These are phyloP conservation scores for Fusarium papillatum DNA, from an alignment of 2,329 filamentous ascomycete genomes.

Conservation along the genomic window DNA sequence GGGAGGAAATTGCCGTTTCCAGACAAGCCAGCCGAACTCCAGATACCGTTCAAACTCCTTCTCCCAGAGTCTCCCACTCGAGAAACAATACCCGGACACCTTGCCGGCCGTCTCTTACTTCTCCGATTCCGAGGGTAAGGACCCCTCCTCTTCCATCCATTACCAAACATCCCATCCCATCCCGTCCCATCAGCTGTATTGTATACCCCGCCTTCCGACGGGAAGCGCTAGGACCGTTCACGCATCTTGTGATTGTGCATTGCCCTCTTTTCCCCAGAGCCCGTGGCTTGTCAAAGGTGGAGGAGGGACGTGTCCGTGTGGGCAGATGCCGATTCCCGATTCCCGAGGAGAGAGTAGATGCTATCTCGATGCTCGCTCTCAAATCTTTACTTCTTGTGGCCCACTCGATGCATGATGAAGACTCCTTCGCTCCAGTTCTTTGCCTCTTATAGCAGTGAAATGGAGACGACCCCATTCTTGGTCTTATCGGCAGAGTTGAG, in stretches of 20 bases:
- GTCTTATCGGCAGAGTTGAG: not conserved
- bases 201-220: conserved; percentile 9
- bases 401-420: not conserved
- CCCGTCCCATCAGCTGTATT: conserved; percentile 4
- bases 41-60: not conserved
- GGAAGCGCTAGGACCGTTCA: conserved; percentile 4
- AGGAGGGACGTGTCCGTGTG: conserved; percentile 3
- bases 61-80: conserved; percentile 1
- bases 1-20: conserved; percentile 40
- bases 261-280: conserved; percentile 1
- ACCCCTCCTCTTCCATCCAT: conserved; percentile 4
- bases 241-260: not conserved
- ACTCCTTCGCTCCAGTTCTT: not conserved
- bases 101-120: conserved; percentile 26
- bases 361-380: conserved; percentile 19
- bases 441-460: not conserved
- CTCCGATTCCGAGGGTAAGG: conserved; percentile 24
- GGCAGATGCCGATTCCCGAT: conserved; percentile 29
- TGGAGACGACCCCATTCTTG: not conserved
- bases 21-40: conserved; percentile 28
- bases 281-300: conserved; percentile 2
- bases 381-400: conserved; percentile 17
- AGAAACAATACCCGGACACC: conserved; percentile 34
- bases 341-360: conserved; percentile 22
- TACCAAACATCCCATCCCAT: not conserved